Evolutionary conservation across 345 rosid genomes (phyloP).

Genomic region (Aegle marmelos): DNA sequence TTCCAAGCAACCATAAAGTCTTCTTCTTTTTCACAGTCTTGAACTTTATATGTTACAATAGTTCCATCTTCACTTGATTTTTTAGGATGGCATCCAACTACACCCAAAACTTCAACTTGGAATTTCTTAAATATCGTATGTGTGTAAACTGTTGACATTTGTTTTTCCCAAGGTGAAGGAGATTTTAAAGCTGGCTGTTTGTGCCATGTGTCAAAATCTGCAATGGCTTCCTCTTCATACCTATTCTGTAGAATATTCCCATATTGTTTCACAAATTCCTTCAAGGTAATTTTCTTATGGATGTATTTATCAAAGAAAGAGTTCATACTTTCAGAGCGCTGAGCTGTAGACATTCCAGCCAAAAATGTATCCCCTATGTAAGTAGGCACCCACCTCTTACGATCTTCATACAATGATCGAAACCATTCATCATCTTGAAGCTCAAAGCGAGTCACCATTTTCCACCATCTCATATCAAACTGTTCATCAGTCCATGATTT

Average conservation of each 20-base stretch:
- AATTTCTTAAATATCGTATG: constrained; percentile 55
- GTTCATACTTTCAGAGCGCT: constrained; percentile 48
- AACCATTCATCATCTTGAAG: constrained; percentile 46
- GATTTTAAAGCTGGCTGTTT: constrained; percentile 57
- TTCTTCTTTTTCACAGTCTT: constrained; percentile 50
- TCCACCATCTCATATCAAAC: constrained; percentile 58
- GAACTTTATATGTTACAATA: constrained; percentile 38
- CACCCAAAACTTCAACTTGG: constrained; percentile 58
- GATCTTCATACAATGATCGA: constrained; percentile 45
- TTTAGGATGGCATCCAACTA: constrained; percentile 57
- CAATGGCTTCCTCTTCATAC: constrained; percentile 53
- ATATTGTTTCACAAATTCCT: constrained; percentile 54
- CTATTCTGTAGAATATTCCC: constrained; percentile 44
- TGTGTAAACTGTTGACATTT: constrained; percentile 46
- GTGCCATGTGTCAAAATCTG: constrained; percentile 59
- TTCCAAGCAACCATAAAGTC: constrained; percentile 51
- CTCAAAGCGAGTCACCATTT: constrained; percentile 49
- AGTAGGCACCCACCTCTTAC: constrained; percentile 52
- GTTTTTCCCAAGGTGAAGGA: constrained; percentile 63
- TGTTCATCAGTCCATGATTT: constrained; percentile 55
- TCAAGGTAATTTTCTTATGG: constrained; percentile 50
- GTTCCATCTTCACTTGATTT: constrained; percentile 35
- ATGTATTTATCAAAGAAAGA: constrained; percentile 57
- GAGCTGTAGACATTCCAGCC: constrained; percentile 52
- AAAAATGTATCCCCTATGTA: constrained; percentile 37